Percentiles rank a stretch among this genome's conserved stretches.
Conservation (phyloP, 805 yeast species). For the Candida suzukii region DNA sequence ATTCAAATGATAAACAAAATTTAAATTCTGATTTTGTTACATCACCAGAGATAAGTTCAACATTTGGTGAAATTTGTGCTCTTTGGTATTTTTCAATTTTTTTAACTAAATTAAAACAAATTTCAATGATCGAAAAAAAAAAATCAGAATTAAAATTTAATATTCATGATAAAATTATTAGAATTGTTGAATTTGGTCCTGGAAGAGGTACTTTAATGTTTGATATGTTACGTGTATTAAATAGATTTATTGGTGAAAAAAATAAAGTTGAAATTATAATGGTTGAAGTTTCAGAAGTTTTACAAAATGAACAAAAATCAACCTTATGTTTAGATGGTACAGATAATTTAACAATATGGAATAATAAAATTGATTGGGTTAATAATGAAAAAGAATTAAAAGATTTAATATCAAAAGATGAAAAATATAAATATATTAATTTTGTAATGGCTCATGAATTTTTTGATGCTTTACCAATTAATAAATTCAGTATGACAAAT, state of each 20-base stretch:
- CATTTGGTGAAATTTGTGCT: conserved; percentile 82
- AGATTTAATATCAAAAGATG: conserved; percentile 26
- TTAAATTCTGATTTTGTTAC: conserved; percentile 69
- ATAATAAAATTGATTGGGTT: conserved; percentile 49
- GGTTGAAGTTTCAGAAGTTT: conserved; percentile 66
- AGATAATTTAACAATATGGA: conserved; percentile 41
- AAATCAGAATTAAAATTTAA: conserved; percentile 5
- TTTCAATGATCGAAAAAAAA: conserved; percentile 7
- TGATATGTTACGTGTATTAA: conserved; percentile 49
- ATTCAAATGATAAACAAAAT: conserved; percentile 3
- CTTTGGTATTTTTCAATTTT: conserved; percentile 60
- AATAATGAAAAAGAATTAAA: conserved; percentile 44
- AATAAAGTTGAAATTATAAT: conserved; percentile 40
- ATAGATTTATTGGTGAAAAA: conserved; percentile 27
- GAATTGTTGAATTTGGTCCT: conserved; percentile 76
- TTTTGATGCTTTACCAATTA: conserved; percentile 79
- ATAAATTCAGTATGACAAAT: conserved; percentile 52
- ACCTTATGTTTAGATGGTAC: conserved; percentile 34
- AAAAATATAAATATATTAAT: conserved; percentile 32
- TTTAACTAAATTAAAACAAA: conserved; percentile 48
- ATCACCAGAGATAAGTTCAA: conserved; percentile 80
- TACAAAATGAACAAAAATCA: conserved; percentile 49
- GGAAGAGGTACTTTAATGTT: conserved; percentile 75
- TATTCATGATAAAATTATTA: conserved; percentile 26
- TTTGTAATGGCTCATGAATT: conserved; percentile 80